A percentile compares a stretch with the other conserved stretches of the same genome.
Evolutionary conservation across 768 basidiomycete species (phyloP).

Genomic region (button mushroom (Agaricus bisporus)): DNA sequence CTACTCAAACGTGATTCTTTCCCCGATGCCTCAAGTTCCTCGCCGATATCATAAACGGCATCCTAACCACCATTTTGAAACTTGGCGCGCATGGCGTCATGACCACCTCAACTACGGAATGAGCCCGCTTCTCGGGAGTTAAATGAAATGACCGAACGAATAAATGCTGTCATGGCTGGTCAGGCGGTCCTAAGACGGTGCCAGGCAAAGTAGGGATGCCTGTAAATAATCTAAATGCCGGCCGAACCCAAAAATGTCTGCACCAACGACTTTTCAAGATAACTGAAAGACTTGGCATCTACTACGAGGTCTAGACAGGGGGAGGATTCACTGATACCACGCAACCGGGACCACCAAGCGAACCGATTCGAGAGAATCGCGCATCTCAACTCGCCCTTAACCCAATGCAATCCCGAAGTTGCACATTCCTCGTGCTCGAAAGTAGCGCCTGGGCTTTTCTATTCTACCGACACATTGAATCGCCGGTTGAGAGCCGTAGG

Average conservation of each 20-base stretch:
- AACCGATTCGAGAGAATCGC: not conserved
- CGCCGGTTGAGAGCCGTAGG: not conserved
- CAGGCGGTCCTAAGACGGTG: conserved; percentile 1
- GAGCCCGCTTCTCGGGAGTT: conserved; percentile 1
- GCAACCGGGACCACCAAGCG: not conserved
- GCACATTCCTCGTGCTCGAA: not conserved
- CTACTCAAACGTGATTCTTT: not conserved
- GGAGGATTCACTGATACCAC: not conserved
- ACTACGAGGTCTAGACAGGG: not conserved
- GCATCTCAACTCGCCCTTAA: not conserved
- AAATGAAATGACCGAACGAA: not conserved
- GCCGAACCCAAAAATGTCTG: conserved; percentile 1
- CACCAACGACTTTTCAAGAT: not conserved
- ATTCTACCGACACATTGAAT: not conserved
- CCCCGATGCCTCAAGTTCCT: not conserved
- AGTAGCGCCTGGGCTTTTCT: not conserved
- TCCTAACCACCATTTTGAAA: not conserved
- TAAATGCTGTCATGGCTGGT: not conserved
- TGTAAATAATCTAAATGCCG: conserved; percentile 4
- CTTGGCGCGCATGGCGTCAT: conserved; percentile 2
- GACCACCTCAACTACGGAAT: not conserved
- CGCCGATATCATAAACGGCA: conserved; percentile 1
- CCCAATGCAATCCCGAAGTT: not conserved
- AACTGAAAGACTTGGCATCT: not conserved
- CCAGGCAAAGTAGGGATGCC: not conserved